Evolutionary conservation across 345 rosid genomes (phyloP), one percentile per base, ranked within the genome.

Genomic region (Salix brachista): DNA sequence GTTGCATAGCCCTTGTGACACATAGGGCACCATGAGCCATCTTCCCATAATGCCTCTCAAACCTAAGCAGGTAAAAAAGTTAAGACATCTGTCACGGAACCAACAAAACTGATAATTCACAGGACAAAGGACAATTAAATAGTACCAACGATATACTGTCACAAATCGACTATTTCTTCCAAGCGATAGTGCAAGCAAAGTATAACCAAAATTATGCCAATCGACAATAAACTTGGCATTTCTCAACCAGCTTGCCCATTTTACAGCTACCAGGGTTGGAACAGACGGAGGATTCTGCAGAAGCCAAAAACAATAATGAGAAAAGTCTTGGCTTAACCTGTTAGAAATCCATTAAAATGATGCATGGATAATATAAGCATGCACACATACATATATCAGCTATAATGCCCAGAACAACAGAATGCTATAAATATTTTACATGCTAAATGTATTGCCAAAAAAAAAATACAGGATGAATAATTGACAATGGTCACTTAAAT

Each of bases 201-300:
- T 93, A 74, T 92, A 96, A 79, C 99, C 99, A 87, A 91, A 96
- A 74, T 96, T 96, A 81, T 96, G 99, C 99, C 99, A 96, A 84
- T 96, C 99, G 17, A 96, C 84, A 64, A 96, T 72, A 84, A 91
- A 89, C 1, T 90, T 86, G 6, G 97, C 89, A 70, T 71, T 79
- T 80, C 93, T 89, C 83, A 89, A 86, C 82, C 89, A 89, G 84
- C 98, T 92, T 16, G 95, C 98, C 98, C 96, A 93, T 87, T 90
- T 91, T 41, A 93, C 95, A 74, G 96, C 97, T 46, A 90, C 77
- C 73, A 93, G 80, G 28, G 98, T 89, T 42, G 99, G 98, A 83
- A 93, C 96, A 4, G 98, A 96, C 75, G 99, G 99, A 65, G 98
- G 98, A 83, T 96, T 96, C 99, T 96, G 75, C 72, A 80, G 61